Evolutionary conservation across 2,329 filamentous ascomycete genomes (phyloP).

Genomic region (Rutstroemia sp.): DNA sequence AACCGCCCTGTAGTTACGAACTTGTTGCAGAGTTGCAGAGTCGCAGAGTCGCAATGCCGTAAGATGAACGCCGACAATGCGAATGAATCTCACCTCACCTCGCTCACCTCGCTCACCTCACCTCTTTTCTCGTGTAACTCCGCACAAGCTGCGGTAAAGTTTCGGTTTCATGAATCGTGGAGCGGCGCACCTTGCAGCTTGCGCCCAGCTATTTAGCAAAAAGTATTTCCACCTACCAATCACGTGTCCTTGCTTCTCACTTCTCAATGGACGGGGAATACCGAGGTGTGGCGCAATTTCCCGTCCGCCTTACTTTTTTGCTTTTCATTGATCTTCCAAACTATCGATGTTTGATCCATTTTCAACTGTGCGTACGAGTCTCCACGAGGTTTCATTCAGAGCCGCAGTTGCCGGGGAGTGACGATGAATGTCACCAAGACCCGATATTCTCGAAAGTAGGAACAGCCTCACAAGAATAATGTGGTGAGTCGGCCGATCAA

Average conservation of each 20-base stretch:
- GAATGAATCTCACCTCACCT: too few species aligned
- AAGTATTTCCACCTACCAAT: background rate
- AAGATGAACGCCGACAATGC: too few species aligned
- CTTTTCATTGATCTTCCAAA: constrained; percentile 1
- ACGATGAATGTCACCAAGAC: background rate
- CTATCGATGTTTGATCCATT: constrained; percentile 9
- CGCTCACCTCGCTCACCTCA: too few species aligned
- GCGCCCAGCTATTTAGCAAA: background rate
- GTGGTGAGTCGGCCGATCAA: too few species aligned
- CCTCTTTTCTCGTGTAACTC: too few species aligned
- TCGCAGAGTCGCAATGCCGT: background rate
- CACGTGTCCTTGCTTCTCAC: background rate
- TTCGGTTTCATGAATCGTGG: too few species aligned
- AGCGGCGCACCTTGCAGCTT: too few species aligned
- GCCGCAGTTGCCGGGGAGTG: background rate
- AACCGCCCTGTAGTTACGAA: background rate
- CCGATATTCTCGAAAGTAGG: background rate
- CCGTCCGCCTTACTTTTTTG: constrained; percentile 3
- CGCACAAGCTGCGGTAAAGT: too few species aligned
- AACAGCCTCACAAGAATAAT: background rate
- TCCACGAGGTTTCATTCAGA: constrained; percentile 3
- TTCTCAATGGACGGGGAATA: background rate
- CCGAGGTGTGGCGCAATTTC: background rate
- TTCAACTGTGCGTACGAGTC: background rate
- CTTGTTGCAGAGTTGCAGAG: background rate